These are phyloP conservation scores for Magnaporthiopsis incrustans DNA, from an alignment of 2,329 filamentous ascomycete genomes.

Conservation along the genomic window DNA sequence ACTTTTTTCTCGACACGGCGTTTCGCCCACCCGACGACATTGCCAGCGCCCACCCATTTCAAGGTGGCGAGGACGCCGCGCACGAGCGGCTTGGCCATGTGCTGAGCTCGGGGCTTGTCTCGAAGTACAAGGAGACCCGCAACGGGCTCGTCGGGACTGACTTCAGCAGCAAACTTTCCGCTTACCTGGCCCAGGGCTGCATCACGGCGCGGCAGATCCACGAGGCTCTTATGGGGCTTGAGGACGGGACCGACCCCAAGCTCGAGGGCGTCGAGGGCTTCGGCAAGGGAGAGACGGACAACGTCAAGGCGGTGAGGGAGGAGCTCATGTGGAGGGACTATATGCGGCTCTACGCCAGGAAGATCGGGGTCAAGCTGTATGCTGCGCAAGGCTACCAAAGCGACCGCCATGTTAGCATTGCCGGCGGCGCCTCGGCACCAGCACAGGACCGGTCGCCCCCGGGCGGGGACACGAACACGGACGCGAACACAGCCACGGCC, in stretches of 20 bases:
- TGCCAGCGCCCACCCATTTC: constrained; percentile 56
- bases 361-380: constrained; percentile 61
- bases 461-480: background rate
- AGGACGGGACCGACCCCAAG: constrained; percentile 47
- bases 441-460: background rate
- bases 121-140: constrained; percentile 59
- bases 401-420: background rate
- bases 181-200: constrained; percentile 63
- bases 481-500: too few species aligned
- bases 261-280: constrained; percentile 45
- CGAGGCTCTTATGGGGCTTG: constrained; percentile 56
- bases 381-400: constrained; percentile 43
- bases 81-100: constrained; percentile 52
- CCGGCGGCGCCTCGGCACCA: background rate
- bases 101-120: constrained; percentile 51
- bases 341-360: constrained; percentile 66
- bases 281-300: constrained; percentile 62
- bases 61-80: constrained; percentile 57
- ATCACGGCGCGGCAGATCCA: constrained; percentile 68
- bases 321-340: constrained; percentile 76
- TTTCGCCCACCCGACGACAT: constrained; percentile 35
- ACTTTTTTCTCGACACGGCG: constrained; percentile 40
- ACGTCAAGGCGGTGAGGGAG: constrained; percentile 61
- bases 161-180: constrained; percentile 70
- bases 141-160: constrained; percentile 64